phyloP scores from a whole-genome alignment of 192 early-diverging fungal genomes.

The Rhizophagus prolifer region DNA sequence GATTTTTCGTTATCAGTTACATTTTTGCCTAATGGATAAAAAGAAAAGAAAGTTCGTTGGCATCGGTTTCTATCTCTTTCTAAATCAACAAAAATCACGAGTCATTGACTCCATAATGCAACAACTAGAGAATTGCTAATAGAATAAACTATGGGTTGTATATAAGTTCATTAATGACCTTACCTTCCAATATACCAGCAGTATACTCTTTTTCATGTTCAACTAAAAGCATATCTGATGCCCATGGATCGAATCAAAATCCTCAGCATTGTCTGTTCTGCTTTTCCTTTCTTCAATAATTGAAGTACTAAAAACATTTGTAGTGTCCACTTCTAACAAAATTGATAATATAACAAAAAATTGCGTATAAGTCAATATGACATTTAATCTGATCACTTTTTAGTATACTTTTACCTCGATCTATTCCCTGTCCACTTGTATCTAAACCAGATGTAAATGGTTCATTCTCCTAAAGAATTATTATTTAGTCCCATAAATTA shows the following conservation, averaged over 20 bases:
- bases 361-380: not conserved
- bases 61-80: slow-evolving; percentile 20
- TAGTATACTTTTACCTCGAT: not conserved
- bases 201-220: slow-evolving; percentile 2
- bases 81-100: slow-evolving; percentile 18
- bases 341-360: not conserved
- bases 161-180: not conserved
- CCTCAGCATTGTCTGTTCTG: not conserved
- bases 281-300: slow-evolving; percentile 13
- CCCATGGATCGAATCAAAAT: slow-evolving; percentile 22
- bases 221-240: slow-evolving; percentile 9
- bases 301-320: not conserved
- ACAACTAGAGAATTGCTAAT: not conserved
- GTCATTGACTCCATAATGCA: slow-evolving; percentile 14
- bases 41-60: slow-evolving; percentile 19
- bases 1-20: not conserved
- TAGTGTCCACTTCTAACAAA: not conserved
- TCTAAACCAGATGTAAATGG: not conserved
- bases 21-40: slow-evolving; percentile 17
- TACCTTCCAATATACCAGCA: slow-evolving; percentile 1
- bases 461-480: not conserved
- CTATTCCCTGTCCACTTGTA: not conserved
- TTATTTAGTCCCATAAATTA: not conserved
- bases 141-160: not conserved
- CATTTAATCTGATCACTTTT: not conserved